A percentile compares a stretch with the other conserved stretches of the same genome.
phyloP scores from a whole-genome alignment of 208 protist genomes.

The Crithidia fasciculata region DNA sequence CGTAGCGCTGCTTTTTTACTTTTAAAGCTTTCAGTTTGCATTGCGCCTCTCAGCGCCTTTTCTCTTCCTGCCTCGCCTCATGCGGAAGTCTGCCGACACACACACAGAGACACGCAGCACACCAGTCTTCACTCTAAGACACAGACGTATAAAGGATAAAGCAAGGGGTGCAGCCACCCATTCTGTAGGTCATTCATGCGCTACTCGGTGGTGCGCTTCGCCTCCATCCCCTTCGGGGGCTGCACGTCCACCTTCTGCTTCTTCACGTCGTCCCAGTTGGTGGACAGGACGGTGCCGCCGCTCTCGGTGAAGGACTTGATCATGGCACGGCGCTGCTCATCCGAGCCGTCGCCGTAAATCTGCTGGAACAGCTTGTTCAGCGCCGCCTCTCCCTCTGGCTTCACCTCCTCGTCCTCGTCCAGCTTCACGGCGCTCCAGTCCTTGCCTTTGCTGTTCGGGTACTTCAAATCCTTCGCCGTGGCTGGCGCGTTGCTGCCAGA shows the following conservation, averaged over 20 bases:
- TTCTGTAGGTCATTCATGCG: slow-evolving; percentile 24
- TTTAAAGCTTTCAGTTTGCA: too few species aligned
- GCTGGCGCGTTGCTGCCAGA: slow-evolving; percentile 20
- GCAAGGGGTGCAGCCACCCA: too few species aligned
- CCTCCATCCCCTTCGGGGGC: slow-evolving; percentile 91
- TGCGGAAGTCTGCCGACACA: too few species aligned
- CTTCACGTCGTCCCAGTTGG: slow-evolving; percentile 96
- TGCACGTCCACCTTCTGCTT: slow-evolving; percentile 78
- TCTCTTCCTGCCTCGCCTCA: too few species aligned
- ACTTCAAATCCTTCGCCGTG: slow-evolving; percentile 59
- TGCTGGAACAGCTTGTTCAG: slow-evolving; percentile 94
- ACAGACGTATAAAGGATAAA: too few species aligned
- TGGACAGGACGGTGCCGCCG: slow-evolving; percentile 95
- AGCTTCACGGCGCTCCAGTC: slow-evolving; percentile 83
- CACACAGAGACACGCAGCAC: too few species aligned
- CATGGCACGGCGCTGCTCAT: slow-evolving; percentile 93
- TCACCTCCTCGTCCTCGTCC: slow-evolving; percentile 83
- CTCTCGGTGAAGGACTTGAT: slow-evolving; percentile 96
- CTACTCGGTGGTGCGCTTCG: slow-evolving; percentile 45
- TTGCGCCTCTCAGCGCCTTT: too few species aligned
- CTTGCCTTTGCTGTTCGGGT: slow-evolving; percentile 85
- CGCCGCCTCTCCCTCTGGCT: slow-evolving; percentile 90
- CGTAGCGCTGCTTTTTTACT: too few species aligned
- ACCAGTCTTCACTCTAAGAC: too few species aligned
- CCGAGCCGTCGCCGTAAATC: slow-evolving; percentile 93